Percentiles rank a stretch among this genome's conserved stretches.
Evolutionary conservation across 139 green algal genomes (phyloP).

Genomic region (Pleodorina starrii): DNA sequence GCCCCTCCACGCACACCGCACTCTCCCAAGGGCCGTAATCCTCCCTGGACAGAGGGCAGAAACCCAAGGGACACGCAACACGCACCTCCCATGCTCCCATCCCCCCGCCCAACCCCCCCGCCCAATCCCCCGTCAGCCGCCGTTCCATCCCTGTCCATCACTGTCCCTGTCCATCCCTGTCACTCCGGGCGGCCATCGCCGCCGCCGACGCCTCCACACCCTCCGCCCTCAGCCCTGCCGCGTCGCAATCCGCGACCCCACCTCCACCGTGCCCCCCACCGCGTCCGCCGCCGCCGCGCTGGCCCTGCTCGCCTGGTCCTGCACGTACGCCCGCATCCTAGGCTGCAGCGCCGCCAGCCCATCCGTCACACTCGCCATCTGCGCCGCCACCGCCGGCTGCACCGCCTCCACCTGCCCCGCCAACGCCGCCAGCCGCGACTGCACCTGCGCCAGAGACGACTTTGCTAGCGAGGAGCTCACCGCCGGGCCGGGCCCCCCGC

Average conservation of each 20-base stretch:
- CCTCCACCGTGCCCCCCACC: neutral
- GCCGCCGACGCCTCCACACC: no score
- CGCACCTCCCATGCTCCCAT: no score
- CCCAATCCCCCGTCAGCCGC: no score
- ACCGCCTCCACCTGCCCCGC: neutral
- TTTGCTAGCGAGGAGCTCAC: neutral
- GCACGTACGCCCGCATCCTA: neutral
- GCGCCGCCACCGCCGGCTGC: neutral
- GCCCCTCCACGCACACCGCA: no score
- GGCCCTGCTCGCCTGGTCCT: neutral
- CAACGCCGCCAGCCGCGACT: constrained; percentile 19
- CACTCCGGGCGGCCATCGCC: no score
- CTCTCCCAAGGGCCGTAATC: no score
- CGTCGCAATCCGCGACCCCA: neutral
- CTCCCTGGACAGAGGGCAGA: no score
- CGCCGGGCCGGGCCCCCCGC: neutral
- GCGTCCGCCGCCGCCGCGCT: neutral
- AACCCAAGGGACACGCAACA: no score
- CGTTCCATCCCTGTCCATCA: no score
- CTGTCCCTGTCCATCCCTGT: no score
- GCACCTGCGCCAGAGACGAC: neutral
- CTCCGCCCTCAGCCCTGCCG: neutral
- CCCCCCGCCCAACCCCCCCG: no score
- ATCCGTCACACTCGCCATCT: neutral
- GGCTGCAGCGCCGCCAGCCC: neutral